Conservation (phyloP, 768 basidiomycete species). For the Leccinum subtestaceum region DNA sequence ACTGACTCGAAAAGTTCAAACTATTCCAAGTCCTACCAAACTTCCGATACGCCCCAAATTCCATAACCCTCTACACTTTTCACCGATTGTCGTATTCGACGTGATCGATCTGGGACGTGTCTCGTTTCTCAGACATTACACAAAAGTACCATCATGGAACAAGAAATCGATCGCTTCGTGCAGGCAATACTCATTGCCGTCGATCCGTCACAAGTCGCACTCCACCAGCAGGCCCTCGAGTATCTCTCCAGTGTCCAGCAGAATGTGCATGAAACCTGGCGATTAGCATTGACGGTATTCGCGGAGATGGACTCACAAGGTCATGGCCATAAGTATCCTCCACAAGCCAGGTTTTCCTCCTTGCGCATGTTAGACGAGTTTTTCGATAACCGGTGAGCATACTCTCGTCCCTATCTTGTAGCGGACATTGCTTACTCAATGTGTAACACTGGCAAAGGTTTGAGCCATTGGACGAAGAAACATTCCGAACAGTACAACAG, state of each 20-base stretch:
- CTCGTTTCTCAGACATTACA: slow-evolving; percentile 13
- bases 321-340: slow-evolving; percentile 56
- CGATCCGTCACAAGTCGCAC: slow-evolving; percentile 62
- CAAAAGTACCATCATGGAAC: slow-evolving; percentile 52
- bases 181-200: slow-evolving; percentile 89
- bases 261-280: slow-evolving; percentile 75
- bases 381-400: slow-evolving; percentile 73
- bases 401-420: not conserved
- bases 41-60: slow-evolving; percentile 2
- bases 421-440: not conserved
- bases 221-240: slow-evolving; percentile 85
- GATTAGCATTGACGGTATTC: slow-evolving; percentile 74
- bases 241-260: slow-evolving; percentile 78
- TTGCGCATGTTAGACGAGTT: slow-evolving; percentile 80
- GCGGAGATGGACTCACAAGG: slow-evolving; percentile 59
- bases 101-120: slow-evolving; percentile 19
- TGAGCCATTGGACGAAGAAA: slow-evolving; percentile 64
- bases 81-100: slow-evolving; percentile 2
- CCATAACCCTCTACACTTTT: not conserved
- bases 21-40: not conserved
- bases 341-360: slow-evolving; percentile 77
- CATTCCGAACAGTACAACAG: slow-evolving; percentile 71
- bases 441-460: slow-evolving; percentile 39
- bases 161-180: slow-evolving; percentile 71
- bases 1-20: slow-evolving; percentile 12